These are phyloP conservation scores for Scheffersomyces cryptocercus DNA, from an alignment of 1,139 yeast species.

Conservation along the genomic window DNA sequence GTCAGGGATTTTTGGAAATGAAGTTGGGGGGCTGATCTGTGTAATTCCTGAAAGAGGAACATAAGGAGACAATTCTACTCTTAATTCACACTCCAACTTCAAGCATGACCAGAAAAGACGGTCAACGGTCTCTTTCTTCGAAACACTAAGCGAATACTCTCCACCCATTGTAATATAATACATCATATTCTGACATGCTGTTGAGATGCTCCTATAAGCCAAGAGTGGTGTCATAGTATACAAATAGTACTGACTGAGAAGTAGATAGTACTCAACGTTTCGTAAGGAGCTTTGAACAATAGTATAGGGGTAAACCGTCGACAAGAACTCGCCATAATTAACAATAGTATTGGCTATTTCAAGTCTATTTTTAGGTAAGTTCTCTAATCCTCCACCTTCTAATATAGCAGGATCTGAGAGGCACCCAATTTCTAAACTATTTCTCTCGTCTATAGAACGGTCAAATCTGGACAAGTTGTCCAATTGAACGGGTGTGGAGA, in stretches of 20 bases:
- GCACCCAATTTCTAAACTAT: constrained; percentile 18
- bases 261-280: constrained; percentile 30
- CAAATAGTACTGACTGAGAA: constrained; percentile 38
- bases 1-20: constrained; percentile 44
- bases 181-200: constrained; percentile 39
- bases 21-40: constrained; percentile 39
- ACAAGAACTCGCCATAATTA: constrained; percentile 24
- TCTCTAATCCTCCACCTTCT: constrained; percentile 10
- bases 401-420: constrained; percentile 11
- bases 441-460: constrained; percentile 32
- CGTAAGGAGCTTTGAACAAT: constrained; percentile 20
- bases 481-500: constrained; percentile 34
- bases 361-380: constrained; percentile 21
- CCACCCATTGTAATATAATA: constrained; percentile 22
- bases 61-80: constrained; percentile 46
- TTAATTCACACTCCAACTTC: constrained; percentile 47
- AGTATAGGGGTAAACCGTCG: constrained; percentile 25
- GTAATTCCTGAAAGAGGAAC: constrained; percentile 46
- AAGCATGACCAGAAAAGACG: constrained; percentile 48
- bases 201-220: constrained; percentile 35
- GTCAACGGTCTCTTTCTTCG: constrained; percentile 28
- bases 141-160: background rate
- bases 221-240: constrained; percentile 37
- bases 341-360: constrained; percentile 25
- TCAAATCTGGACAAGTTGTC: constrained; percentile 33